A percentile compares a stretch with the other conserved stretches of the same genome.
phyloP scores from a whole-genome alignment of 129 eudicot genomes.

The Dittrichia graveolens region DNA sequence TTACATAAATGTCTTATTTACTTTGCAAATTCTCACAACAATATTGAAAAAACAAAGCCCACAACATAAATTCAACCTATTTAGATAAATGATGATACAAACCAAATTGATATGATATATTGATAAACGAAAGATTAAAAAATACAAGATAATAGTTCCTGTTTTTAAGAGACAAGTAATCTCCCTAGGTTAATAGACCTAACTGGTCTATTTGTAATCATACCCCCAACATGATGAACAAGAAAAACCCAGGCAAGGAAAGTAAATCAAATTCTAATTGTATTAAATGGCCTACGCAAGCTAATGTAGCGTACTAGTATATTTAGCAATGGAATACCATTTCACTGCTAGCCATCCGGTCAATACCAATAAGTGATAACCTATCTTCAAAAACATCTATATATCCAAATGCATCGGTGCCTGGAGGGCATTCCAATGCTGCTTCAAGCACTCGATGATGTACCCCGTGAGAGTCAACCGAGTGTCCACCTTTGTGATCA shows the following conservation, averaged over 20 bases:
- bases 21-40: neutral
- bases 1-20: constrained; percentile 11
- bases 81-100: too few species aligned
- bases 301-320: neutral
- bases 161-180: too few species aligned
- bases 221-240: too few species aligned
- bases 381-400: constrained; percentile 78
- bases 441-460: constrained; percentile 98
- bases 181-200: too few species aligned
- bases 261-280: too few species aligned
- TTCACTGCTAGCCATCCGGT: constrained; percentile 66
- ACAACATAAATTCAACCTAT: neutral
- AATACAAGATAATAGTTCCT: too few species aligned
- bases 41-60: neutral
- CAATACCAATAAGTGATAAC: constrained; percentile 66
- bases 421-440: constrained; percentile 91
- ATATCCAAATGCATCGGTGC: constrained; percentile 75
- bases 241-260: too few species aligned
- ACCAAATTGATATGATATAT: too few species aligned
- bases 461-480: constrained; percentile 76
- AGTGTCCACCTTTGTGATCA: constrained; percentile 76
- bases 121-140: too few species aligned
- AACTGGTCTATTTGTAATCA: too few species aligned
- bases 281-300: too few species aligned
- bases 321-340: constrained; percentile 56